phyloP scores from a whole-genome alignment of 2,329 filamentous ascomycete genomes.

The Pseudophaeomoniella oleicola region DNA sequence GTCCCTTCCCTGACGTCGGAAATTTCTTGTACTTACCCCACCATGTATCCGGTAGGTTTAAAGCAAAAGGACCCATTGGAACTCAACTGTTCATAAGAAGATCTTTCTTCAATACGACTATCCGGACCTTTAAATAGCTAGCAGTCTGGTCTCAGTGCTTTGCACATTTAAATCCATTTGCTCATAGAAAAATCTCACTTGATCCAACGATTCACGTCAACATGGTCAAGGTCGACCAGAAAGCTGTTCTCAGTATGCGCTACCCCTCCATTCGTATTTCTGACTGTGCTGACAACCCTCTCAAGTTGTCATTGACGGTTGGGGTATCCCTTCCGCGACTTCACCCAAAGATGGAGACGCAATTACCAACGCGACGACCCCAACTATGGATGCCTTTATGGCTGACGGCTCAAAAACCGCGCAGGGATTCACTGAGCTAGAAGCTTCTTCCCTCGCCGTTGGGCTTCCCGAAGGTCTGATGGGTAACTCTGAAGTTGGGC shows the following conservation, averaged over 20 bases:
- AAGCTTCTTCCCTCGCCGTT: slow-evolving; percentile 90
- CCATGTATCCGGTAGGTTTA: too few species aligned
- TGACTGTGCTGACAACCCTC: slow-evolving; percentile 15
- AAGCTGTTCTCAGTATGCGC: slow-evolving; percentile 50
- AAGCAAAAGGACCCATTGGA: too few species aligned
- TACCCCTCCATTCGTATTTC: slow-evolving; percentile 15
- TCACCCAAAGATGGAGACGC: slow-evolving; percentile 86
- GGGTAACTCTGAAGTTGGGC: slow-evolving; percentile 97
- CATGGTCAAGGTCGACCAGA: slow-evolving; percentile 56
- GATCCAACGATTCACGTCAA: slow-evolving; percentile 18
- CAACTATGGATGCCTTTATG: slow-evolving; percentile 80
- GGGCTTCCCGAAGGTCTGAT: slow-evolving; percentile 93
- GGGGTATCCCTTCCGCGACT: slow-evolving; percentile 71
- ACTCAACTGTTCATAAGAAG: too few species aligned
- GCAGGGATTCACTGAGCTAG: slow-evolving; percentile 80
- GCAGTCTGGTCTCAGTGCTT: too few species aligned
- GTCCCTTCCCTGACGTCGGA: too few species aligned
- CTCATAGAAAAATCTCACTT: background rate
- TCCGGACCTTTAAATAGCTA: too few species aligned
- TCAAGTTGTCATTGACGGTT: slow-evolving; percentile 95
- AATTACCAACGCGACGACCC: slow-evolving; percentile 84
- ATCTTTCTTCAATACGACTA: too few species aligned
- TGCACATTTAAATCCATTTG: too few species aligned
- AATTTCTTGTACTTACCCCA: too few species aligned
- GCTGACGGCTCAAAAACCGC: slow-evolving; percentile 52